Percentiles rank a stretch among this genome's conserved stretches.
These are phyloP conservation scores for Alternaria burnsii DNA, from an alignment of 2,329 filamentous ascomycete species.

Conservation along the genomic window DNA sequence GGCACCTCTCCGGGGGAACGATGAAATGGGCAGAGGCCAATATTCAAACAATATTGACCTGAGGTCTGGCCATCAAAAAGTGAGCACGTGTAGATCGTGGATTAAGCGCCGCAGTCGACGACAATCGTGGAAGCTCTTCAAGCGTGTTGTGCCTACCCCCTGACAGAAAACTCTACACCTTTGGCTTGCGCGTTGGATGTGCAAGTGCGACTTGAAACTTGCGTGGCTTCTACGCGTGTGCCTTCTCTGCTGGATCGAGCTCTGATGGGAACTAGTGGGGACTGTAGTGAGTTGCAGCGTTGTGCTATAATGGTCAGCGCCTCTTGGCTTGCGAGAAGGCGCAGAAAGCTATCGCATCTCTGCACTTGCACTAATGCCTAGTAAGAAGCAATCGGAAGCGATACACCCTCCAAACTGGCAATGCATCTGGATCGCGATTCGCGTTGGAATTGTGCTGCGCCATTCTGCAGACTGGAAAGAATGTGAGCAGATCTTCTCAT, in stretches of 20 bases:
- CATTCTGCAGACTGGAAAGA: background rate
- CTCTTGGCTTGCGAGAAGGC: background rate
- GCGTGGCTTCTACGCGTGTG: constrained; percentile 12
- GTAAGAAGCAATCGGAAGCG: background rate
- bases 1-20: background rate
- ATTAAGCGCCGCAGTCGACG: background rate
- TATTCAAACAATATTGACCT: background rate
- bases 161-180: background rate
- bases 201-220: background rate
- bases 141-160: background rate
- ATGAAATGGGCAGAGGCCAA: background rate
- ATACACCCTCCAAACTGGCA: background rate
- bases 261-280: constrained; percentile 16
- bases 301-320: background rate
- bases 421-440: background rate
- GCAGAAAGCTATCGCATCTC: background rate
- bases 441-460: background rate
- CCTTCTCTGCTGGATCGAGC: constrained; percentile 4
- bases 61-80: background rate
- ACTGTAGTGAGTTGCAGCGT: background rate
- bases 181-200: constrained; percentile 6
- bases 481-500: background rate
- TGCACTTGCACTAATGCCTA: background rate
- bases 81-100: background rate
- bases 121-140: background rate